Percentiles rank a stretch among this genome's conserved stretches.
Conservation (phyloP, 306 rosid species). For the Castanopsis chinensis region DNA sequence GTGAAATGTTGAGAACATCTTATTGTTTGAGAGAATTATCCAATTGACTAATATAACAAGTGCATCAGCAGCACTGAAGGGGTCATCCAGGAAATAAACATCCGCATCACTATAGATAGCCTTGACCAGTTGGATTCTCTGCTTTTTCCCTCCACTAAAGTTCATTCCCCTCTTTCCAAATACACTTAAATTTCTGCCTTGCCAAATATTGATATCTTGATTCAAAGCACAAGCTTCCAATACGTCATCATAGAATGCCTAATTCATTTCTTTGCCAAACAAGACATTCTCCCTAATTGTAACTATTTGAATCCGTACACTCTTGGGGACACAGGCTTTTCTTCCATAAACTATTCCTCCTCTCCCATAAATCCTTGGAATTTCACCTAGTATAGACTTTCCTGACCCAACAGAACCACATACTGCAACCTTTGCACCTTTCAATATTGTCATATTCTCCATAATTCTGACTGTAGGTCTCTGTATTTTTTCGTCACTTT, state of each 20-base stretch:
- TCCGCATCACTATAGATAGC: conserved; percentile 82
- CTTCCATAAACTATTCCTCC: conserved; percentile 51
- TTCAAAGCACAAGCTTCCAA: conserved; percentile 76
- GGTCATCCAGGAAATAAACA: conserved; percentile 85
- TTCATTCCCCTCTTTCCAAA: conserved; percentile 89
- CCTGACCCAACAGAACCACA: conserved; percentile 90
- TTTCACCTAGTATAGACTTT: conserved; percentile 81
- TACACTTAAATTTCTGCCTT: conserved; percentile 58
- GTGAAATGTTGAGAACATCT: no score
- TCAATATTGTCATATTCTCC: conserved; percentile 45
- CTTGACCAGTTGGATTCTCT: conserved; percentile 84
- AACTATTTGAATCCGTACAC: conserved; percentile 93
- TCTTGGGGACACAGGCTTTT: conserved; percentile 80
- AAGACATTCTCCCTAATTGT: conserved; percentile 77
- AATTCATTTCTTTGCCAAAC: conserved; percentile 69
- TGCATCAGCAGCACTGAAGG: conserved; percentile 96
- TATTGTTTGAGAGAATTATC: no score
- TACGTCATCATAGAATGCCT: conserved; percentile 51
- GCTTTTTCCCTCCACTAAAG: conserved; percentile 92
- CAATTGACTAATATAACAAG: conserved; percentile 1
- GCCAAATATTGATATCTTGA: conserved; percentile 71
- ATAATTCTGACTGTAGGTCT: conserved; percentile 57
- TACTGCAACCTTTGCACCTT: conserved; percentile 80
- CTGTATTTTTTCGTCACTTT: conserved; percentile 37
- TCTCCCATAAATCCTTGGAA: conserved; percentile 69